Evolutionary conservation across 78 protist species (phyloP).

Genomic region (Cavenderia fasciculata): DNA sequence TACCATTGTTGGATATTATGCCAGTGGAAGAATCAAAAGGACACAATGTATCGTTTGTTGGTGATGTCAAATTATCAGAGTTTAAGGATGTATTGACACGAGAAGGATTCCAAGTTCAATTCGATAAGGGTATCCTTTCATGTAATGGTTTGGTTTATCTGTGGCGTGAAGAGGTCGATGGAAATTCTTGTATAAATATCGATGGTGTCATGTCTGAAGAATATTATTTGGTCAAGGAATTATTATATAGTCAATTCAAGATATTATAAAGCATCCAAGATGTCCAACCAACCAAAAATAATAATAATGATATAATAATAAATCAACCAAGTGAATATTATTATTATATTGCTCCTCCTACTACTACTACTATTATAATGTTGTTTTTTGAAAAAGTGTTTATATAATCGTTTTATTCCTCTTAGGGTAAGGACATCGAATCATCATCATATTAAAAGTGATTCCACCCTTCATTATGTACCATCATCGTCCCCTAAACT

Average conservation of each 20-base stretch:
- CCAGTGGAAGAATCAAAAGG: background rate
- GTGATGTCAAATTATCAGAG: conserved; percentile 67
- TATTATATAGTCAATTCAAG: conserved; percentile 57
- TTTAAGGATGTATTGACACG: conserved; percentile 31
- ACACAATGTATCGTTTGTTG: conserved; percentile 53
- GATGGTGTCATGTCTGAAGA: conserved; percentile 68
- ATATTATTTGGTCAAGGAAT: conserved; percentile 54
- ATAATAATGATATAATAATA: background rate
- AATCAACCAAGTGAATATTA: background rate
- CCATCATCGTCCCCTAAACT: conserved; percentile 52
- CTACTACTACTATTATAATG: background rate
- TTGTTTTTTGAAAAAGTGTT: background rate
- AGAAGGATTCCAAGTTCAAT: conserved; percentile 48
- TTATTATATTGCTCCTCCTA: background rate
- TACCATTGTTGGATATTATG: background rate
- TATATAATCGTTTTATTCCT: background rate
- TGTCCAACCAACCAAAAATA: background rate
- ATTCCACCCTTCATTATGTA: conserved; percentile 11
- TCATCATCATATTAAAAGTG: background rate
- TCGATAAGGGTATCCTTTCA: conserved; percentile 59
- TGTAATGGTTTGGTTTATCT: conserved; percentile 35
- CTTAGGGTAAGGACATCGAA: background rate
- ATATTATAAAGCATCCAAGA: conserved; percentile 2
- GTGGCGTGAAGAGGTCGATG: conserved; percentile 64
- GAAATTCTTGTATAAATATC: conserved; percentile 47